Evolutionary conservation across 208 protist species (phyloP), one percentile per base, ranked within the genome.

Genomic region (Acanthamoeba culbertsoni): DNA sequence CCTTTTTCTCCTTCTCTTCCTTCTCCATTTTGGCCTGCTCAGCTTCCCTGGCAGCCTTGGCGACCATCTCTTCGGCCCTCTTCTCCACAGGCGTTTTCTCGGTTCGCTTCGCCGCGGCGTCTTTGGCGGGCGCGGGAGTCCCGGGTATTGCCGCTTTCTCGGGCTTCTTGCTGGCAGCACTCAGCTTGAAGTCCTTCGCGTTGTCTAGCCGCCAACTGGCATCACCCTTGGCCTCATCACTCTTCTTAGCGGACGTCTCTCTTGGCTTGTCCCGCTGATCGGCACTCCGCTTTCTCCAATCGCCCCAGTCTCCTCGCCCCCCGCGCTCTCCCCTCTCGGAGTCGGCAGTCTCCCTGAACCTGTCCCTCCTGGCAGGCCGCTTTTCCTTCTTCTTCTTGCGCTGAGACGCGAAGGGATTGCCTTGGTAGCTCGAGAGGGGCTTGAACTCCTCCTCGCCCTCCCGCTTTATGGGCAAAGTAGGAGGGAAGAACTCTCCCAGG

Each of bases 341-440:
- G 2, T 79, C 68, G 28, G 42, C 33, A 35, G 33, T 79, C 40
- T 79, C 68, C 2, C 68, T 3, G 20, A 46, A 46, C 37, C 40
- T 88, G 18, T 55, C 77, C 35, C 33, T 7, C 5, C 37, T 6
- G 14, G 31, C 31, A n/a, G 23, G n/a, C 16, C 10, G 33, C 77
- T 88, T 55, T 46, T 82, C 71, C 42, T 88, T 55, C 77, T 88
- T 55, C 77, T 63, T 88, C 51, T 62, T 55, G 31, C 77, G 77
- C 77, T 88, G 77, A 33, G 20, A 14, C 26, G 77, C 77, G 33
- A 88, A 88, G 12, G 77, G 77, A 42, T 88, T 88, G 77, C 51
- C 43, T 18, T 88, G 45, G 77, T 88, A 88, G 28, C 20, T 63
- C 7, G 48, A 63, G 10, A 88, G 51, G 43, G 77, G 35, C 48